A percentile compares a stretch with the other conserved stretches of the same genome.
Evolutionary conservation across 495 filamentous ascomycete genomes (phyloP).

Genomic region (Chaetomidium leptoderma): DNA sequence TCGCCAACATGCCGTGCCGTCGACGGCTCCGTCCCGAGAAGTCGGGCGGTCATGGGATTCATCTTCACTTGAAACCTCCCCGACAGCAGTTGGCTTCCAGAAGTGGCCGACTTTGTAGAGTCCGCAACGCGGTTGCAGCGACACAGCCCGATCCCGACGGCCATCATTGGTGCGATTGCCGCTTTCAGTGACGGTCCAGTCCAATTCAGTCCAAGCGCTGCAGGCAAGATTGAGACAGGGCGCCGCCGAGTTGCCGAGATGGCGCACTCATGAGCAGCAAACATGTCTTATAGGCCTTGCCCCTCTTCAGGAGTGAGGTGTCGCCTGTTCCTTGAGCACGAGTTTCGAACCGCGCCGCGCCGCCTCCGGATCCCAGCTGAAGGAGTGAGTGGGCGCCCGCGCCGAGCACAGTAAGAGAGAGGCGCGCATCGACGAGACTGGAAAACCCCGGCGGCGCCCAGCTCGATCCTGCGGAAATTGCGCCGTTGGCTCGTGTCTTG

Average conservation of each 20-base stretch:
- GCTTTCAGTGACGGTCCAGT: not conserved
- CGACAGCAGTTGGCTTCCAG: not conserved
- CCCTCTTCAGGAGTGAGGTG: not conserved
- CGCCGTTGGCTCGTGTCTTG: constrained; percentile 10
- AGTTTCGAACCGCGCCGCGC: constrained; percentile 2
- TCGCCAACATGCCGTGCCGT: not conserved
- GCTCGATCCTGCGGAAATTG: constrained; percentile 4
- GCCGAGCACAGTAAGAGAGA: constrained; percentile 4
- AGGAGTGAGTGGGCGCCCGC: not conserved
- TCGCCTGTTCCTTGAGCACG: not conserved
- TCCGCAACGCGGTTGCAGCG: not conserved
- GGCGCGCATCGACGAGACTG: not conserved
- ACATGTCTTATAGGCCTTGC: not conserved
- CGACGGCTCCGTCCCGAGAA: constrained; percentile 4
- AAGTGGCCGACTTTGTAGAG: no score
- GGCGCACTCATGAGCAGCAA: constrained; percentile 4
- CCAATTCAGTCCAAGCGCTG: constrained; percentile 14
- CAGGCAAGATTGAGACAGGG: not conserved
- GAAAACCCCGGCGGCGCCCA: not conserved
- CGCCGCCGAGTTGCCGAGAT: not conserved
- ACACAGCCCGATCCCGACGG: not conserved
- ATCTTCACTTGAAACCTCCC: not conserved
- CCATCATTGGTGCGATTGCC: constrained; percentile 17
- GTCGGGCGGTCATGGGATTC: not conserved
- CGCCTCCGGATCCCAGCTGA: constrained; percentile 6